phyloP scores from a whole-genome alignment of 192 early-diverging fungal genomes.

The Physocladia obscura region DNA sequence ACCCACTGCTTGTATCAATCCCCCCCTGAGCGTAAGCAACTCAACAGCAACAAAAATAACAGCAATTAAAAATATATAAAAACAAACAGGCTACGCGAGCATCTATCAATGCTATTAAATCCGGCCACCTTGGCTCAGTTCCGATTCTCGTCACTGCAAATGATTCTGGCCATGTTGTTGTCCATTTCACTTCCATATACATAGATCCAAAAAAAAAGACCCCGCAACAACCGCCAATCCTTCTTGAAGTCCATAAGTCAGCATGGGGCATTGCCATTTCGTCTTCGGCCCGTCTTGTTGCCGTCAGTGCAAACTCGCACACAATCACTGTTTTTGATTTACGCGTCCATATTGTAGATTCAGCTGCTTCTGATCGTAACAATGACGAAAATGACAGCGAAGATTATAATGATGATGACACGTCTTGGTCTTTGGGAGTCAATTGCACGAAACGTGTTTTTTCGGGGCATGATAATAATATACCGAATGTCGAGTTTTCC shows the following conservation, averaged over 20 bases:
- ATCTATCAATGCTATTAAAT: slow-evolving; percentile 60
- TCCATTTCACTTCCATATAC: slow-evolving; percentile 44
- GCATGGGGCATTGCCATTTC: slow-evolving; percentile 66
- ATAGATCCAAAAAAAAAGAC: background rate
- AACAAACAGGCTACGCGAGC: background rate
- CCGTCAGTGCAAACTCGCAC: slow-evolving; percentile 53
- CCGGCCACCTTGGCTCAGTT: slow-evolving; percentile 49
- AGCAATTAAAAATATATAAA: no score
- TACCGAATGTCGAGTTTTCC: slow-evolving; percentile 59
- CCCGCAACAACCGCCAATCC: background rate
- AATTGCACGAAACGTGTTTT: slow-evolving; percentile 28
- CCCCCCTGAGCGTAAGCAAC: background rate
- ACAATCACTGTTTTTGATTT: slow-evolving; percentile 47
- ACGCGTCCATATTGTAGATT: background rate
- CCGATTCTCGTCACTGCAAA: slow-evolving; percentile 56
- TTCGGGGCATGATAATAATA: slow-evolving; percentile 59
- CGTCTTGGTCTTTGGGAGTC: slow-evolving; percentile 24
- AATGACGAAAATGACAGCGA: background rate
- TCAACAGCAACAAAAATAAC: background rate
- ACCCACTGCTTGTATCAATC: background rate
- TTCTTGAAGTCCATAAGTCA: slow-evolving; percentile 36
- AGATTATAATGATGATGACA: background rate
- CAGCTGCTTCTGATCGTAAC: background rate
- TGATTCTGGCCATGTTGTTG: slow-evolving; percentile 52
- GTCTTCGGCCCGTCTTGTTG: slow-evolving; percentile 49